Evolutionary conservation across 1,284 basidiomycete species (phyloP).

Genomic region (Sanghuangporus sanghuang): DNA sequence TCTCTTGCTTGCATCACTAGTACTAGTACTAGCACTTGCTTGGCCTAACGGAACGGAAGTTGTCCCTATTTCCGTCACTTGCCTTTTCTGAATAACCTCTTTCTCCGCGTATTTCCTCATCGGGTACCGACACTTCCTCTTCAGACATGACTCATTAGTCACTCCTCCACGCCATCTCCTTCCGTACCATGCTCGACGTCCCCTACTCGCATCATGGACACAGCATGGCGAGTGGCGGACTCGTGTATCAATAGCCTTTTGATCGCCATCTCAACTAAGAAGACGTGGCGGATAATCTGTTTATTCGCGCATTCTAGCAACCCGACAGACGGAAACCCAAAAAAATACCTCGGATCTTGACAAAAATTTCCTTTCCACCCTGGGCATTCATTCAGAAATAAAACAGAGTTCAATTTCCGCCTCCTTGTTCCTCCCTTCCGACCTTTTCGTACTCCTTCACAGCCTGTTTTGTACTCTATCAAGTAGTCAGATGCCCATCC

Average conservation of each 20-base stretch:
- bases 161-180: neutral
- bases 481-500: neutral
- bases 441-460: neutral
- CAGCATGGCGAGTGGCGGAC: neutral
- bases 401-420: neutral
- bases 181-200: neutral
- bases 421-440: neutral
- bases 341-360: conserved; percentile 5
- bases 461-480: neutral
- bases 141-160: neutral
- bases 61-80: neutral
- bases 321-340: neutral
- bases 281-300: neutral
- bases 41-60: neutral
- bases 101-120: neutral
- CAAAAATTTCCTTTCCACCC: neutral
- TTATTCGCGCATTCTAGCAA: neutral
- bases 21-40: too few species aligned
- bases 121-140: neutral
- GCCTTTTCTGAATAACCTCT: neutral
- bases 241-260: neutral
- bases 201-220: neutral
- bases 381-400: neutral
- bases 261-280: neutral
- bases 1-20: too few species aligned